Percentiles rank a stretch among this genome's conserved stretches.
Evolutionary conservation across 495 filamentous ascomycete genomes (phyloP).

Genomic region (Aspergillus baeticus): DNA sequence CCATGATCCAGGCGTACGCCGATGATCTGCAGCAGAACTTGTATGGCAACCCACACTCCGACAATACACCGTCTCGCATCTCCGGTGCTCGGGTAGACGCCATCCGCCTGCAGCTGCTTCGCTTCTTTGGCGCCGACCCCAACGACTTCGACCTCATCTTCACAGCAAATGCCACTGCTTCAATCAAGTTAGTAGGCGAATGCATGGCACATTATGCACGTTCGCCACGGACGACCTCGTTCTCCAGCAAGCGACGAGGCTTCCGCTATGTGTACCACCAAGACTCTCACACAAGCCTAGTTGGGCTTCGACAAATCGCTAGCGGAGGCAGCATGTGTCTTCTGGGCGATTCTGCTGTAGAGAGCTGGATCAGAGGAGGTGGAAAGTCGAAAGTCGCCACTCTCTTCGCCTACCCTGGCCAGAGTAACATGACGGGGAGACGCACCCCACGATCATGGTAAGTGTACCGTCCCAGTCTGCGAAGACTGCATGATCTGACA

Average conservation of each 20-base stretch:
- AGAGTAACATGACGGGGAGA: constrained; percentile 77
- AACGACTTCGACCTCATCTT: constrained; percentile 69
- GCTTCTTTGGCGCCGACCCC: constrained; percentile 62
- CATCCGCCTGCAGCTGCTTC: constrained; percentile 55
- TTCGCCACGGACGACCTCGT: not conserved
- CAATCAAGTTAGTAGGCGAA: constrained; percentile 64
- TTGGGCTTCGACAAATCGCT: constrained; percentile 66
- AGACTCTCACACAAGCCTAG: constrained; percentile 71
- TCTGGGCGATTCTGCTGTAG: constrained; percentile 60
- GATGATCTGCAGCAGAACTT: constrained; percentile 58
- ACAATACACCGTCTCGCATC: constrained; percentile 60
- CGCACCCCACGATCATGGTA: constrained; percentile 49
- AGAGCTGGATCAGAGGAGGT: constrained; percentile 53
- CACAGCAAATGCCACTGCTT: constrained; percentile 66
- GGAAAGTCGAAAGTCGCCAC: constrained; percentile 31
- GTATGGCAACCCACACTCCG: constrained; percentile 76
- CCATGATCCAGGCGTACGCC: constrained; percentile 40
- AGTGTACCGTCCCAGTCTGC: not conserved
- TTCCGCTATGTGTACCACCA: constrained; percentile 75
- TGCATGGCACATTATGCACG: constrained; percentile 14
- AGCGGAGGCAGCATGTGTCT: constrained; percentile 59
- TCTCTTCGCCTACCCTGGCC: constrained; percentile 74
- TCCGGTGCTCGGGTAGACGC: constrained; percentile 60
- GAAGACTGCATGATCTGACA: not conserved
- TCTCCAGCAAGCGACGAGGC: not conserved